Conservation (phyloP, 2,329 filamentous ascomycete genomes). For the Neurospora crassa region DNA sequence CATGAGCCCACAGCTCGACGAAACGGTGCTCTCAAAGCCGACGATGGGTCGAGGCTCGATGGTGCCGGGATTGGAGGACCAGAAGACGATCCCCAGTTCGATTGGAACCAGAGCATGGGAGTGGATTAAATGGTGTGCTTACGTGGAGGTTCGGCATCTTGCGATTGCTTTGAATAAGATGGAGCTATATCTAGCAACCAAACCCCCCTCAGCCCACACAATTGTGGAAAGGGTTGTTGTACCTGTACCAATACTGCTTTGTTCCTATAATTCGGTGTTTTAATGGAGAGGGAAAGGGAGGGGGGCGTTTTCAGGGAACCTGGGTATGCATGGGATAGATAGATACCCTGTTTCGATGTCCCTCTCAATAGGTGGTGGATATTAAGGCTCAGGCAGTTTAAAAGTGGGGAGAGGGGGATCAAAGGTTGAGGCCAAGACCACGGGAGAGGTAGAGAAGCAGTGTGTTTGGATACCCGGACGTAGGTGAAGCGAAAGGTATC, state of each 20-base stretch:
- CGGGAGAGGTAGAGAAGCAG: neutral
- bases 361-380: neutral
- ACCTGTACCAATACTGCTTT: neutral
- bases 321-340: neutral
- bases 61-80: constrained; percentile 2
- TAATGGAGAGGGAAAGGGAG: neutral
- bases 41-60: constrained; percentile 2
- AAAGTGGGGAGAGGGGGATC: neutral
- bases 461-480: neutral
- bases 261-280: neutral
- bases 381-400: neutral
- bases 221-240: neutral
- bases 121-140: constrained; percentile 21
- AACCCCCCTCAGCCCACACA: neutral
- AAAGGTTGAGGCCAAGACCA: neutral
- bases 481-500: neutral
- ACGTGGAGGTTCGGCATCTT: neutral
- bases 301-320: neutral
- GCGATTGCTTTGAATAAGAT: neutral
- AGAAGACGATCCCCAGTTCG: constrained; percentile 10
- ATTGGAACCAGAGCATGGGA: constrained; percentile 23
- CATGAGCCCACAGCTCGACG: neutral
- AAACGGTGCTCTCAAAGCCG: neutral
- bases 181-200: neutral
- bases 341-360: neutral